Evolutionary conservation across 257 asterid species (phyloP), one percentile per base, ranked within the genome.

Genomic region (Fraxinus excelsior): DNA sequence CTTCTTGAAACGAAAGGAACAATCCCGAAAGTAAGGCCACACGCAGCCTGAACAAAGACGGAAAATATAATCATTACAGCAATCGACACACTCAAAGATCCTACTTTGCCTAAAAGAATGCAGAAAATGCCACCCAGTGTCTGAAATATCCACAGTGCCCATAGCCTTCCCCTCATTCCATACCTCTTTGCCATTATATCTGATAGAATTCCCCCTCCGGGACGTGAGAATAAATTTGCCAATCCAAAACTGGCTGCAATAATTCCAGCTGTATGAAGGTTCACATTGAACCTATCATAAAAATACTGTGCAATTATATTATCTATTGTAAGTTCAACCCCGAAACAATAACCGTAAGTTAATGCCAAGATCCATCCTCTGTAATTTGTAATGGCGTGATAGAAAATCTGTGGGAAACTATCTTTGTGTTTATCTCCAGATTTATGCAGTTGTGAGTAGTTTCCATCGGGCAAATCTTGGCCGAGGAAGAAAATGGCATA

Each of bases 21-120:
- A 18, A 90, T 94, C 94, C 99, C 99, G 14, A 91, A 94, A 1
- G 99, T 92, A 51, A 92, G 96, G 13, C 99, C 99, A 21, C 99
- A 91, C 0, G 98, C 97, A 2, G 98, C 97, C 76, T 95, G 99
- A 74, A 86, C 90, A 65, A 92, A 92, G 14, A 93, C 82, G 1
- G 97, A 95, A 76, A 95, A 95, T 18, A 90, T 82, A 31, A 95
- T 79, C 92, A 95, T 82, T 13, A 90, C 88, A 0, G 83, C 88
- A 13, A 95, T 69, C 0, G 97, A 92, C 2, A 77, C 81, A 1
- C 84, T 67, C 21, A 95, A 76, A 40, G 98, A 82, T 53, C 86
- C 90, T 16, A 88, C 88, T 80, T 60, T 86, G 29, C 98, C 98
- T 4, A 95, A 74, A 4, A 89, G 49, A 8, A 95, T 65, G 67